phyloP scores from a whole-genome alignment of 2,329 filamentous ascomycete genomes.

The Periconia sp. region DNA sequence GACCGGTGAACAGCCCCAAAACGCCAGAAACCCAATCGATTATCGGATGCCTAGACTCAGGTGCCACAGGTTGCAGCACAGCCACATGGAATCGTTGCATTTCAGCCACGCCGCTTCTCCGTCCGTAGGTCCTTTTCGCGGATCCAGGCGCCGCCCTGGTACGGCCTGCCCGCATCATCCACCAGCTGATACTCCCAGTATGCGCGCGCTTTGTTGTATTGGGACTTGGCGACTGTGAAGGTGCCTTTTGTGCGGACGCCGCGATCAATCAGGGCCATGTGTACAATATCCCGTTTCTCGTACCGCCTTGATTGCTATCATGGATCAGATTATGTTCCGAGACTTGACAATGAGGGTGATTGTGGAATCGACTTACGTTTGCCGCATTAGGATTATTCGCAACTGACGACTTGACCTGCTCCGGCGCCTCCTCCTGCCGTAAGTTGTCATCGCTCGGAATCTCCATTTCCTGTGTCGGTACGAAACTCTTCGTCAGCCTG shows the following conservation, averaged over 20 bases:
- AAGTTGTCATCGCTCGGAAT: constrained; percentile 14
- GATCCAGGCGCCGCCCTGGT: constrained; percentile 32
- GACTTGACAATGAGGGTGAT: constrained; percentile 7
- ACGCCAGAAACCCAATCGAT: constrained; percentile 24
- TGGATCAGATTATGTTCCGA: constrained; percentile 4
- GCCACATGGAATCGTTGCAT: constrained; percentile 23
- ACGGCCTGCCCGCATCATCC: constrained; percentile 16
- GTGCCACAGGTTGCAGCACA: constrained; percentile 21
- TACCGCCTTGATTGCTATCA: constrained; percentile 30
- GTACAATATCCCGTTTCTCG: constrained; percentile 28
- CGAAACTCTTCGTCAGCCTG: constrained; percentile 26
- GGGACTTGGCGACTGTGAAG: constrained; percentile 23
- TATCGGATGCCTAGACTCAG: constrained; percentile 22
- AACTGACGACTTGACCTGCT: constrained; percentile 36
- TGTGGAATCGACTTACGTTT: constrained; percentile 15
- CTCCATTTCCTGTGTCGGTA: constrained; percentile 22
- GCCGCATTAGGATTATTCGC: constrained; percentile 20
- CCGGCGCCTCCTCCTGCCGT: constrained; percentile 17
- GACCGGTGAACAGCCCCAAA: constrained; percentile 19
- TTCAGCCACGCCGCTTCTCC: constrained; percentile 23
- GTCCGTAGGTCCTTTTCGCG: constrained; percentile 35
- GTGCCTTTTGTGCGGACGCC: constrained; percentile 27
- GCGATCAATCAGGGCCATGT: constrained; percentile 29
- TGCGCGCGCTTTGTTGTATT: constrained; percentile 13
- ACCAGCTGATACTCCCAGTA: constrained; percentile 39